Base-by-base conservation (phyloP, 1,284 basidiomycete genomes). In the Ustilago loliicola region DNA sequence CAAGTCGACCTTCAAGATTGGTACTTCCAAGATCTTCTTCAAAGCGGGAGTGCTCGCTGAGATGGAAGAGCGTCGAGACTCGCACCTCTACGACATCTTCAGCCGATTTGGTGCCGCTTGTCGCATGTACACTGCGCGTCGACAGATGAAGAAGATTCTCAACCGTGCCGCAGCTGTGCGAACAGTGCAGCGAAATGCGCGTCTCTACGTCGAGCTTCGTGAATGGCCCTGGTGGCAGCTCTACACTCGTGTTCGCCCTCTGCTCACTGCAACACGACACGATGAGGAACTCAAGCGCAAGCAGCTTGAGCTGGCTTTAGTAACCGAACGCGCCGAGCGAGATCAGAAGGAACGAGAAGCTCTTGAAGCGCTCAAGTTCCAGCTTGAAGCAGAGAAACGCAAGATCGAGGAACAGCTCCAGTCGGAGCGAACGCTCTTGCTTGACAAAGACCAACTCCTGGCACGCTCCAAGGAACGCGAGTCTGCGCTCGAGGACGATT, bases 191-290 rank as follows among this genome's bases (percentile, higher is more conserved):
- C 90, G 92, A 38, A 99, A 99, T 85, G 96, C 96, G 1, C 89
- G 94, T 13, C 90, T 98, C 15, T 99, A 99, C 83, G 79, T 79
- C 32, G 70, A 82, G 92, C 92, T 27, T 91, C 94, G 92, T 56
- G 94, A 96, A 67, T 99, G 96, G 97, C 95, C 97, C 1, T 99
- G 97, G 97, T 99, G 97, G 97, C 93, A 95, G 78, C 89, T 99
- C 19, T 99, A 97, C 87, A 95, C 94, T 19, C 97, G 90, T 91
- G 70, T 99, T 27, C 92, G 95, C 52, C 97, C 97, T 0, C 87
- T 99, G 15, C 90, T 99, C 13, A 93, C 94, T 19, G 96, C 96
- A 1, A 98, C 96, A 1, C 89, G 95, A 25, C 93, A 92, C 75
- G 96, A 99, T 82, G 95, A 97, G 47, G 96, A 98, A 86, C 89